Base-by-base conservation (phyloP, 257 asterid species). In the Verbena officinalis region DNA sequence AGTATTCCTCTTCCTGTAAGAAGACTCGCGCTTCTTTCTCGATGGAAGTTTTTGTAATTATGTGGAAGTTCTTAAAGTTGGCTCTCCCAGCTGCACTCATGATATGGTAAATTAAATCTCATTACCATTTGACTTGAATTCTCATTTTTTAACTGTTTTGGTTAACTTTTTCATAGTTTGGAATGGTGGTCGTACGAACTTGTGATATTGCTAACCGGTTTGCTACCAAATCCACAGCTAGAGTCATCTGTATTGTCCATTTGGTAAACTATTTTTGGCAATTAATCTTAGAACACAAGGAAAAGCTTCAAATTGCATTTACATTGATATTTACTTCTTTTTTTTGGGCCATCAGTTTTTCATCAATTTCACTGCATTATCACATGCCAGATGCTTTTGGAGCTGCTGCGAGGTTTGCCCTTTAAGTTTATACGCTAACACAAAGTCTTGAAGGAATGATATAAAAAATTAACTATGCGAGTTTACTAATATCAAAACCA, bases 331-430 rank as follows among this genome's bases (percentile, higher is more conserved):
- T 20, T 21, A n/a, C 21, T 38, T 2, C 1, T 20, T 31, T 20
- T 4, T 13, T 19, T 17, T 8, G 19, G 13, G 17, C 45, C 17
- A 8, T n/a, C 3, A 43, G 22, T 21, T 19, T 6, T 48, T 34
- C 48, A 17, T 61, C 69, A 1, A 70, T 78, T 17, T 57, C 89
- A n/a, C 21, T 82, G 74, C 86, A 80, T 74, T 85, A 67, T 64
- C 81, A 69, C 34, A 42, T 85, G 59, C 85, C 92, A 4, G 75
- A 64, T 68, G 71, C 84, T 43, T 71, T 85, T 16, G 87, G 83
- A 30, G 82, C 78, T 56, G 88, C 86, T 10, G 86, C 83, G 54
- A 85, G 92, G 92, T 85, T 59, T 45, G 78, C 22, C 23, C 59
- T 54, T 40, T 5, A 53, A 30, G 22, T 49, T 38, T 49, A 15